Percentiles rank a stretch among this genome's conserved stretches.
phyloP scores from a whole-genome alignment of 352 stramenopile species.

The Globisporangium rhizosaccharum region DNA sequence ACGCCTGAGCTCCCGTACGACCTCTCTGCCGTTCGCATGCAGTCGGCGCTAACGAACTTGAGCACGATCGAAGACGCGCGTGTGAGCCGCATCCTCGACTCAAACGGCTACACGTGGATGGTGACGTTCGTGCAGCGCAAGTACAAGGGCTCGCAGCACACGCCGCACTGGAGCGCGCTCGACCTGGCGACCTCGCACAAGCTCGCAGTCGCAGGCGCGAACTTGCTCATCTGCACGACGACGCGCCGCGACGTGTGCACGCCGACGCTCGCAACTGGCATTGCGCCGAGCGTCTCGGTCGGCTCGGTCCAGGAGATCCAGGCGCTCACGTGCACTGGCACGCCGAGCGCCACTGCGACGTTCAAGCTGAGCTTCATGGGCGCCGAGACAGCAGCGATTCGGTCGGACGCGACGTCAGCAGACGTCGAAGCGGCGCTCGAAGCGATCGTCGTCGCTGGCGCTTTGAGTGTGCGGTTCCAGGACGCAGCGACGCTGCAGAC shows the following conservation, averaged over 20 bases:
- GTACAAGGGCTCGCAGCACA: conserved; percentile 56
- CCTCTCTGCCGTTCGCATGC: conserved; percentile 78
- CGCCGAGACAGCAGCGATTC: conserved; percentile 35
- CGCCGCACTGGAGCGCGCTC: conserved; percentile 35
- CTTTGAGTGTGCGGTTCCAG: conserved; percentile 42
- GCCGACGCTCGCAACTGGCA: conserved; percentile 32
- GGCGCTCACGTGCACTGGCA: conserved; percentile 37
- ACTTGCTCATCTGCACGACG: conserved; percentile 56
- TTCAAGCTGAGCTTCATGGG: conserved; percentile 73
- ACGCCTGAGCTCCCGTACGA: conserved; percentile 86
- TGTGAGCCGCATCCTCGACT: conserved; percentile 48
- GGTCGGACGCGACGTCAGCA: conserved; percentile 25
- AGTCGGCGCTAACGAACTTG: conserved; percentile 39
- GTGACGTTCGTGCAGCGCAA: conserved; percentile 57
- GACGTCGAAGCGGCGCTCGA: conserved; percentile 54
- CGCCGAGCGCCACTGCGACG: conserved; percentile 13
- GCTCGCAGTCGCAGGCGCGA: conserved; percentile 36
- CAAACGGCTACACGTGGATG: conserved; percentile 77
- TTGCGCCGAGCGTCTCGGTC: conserved; percentile 38
- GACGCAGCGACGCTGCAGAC: conserved; percentile 23
- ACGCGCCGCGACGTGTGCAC: conserved; percentile 34
- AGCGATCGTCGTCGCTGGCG: conserved; percentile 47
- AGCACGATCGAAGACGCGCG: conserved; percentile 51
- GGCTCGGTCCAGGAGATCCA: conserved; percentile 54
- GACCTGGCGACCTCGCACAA: conserved; percentile 41